These are phyloP conservation scores for Carex myosuroides DNA, from an alignment of 176 grass and related monocot genomes.

Conservation along the genomic window DNA sequence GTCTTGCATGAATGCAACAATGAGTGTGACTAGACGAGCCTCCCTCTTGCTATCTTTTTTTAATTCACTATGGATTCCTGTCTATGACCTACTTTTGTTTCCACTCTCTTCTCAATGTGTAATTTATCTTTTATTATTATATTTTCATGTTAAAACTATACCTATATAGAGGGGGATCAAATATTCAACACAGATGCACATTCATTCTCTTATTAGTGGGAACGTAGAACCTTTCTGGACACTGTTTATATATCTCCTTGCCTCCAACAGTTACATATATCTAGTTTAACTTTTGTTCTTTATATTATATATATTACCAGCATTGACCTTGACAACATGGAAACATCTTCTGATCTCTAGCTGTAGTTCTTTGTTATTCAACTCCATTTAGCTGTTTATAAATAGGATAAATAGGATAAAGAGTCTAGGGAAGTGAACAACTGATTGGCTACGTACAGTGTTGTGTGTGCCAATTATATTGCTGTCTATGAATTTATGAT, in stretches of 20 bases:
- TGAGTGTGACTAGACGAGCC: conserved; percentile 46
- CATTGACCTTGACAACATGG: neutral
- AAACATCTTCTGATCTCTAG: conserved; percentile 4
- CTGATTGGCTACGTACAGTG: neutral
- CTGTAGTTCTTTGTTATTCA: conserved; percentile 7
- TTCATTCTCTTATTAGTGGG: neutral
- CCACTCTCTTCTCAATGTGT: conserved; percentile 12
- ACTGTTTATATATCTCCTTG: neutral
- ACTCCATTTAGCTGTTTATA: neutral
- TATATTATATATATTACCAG: neutral
- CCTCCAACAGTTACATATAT: neutral
- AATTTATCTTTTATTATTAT: conserved; percentile 22
- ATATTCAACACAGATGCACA: neutral
- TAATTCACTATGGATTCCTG: conserved; percentile 27
- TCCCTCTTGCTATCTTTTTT: conserved; percentile 24
- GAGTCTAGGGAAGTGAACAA: neutral
- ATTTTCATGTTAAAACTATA: neutral
- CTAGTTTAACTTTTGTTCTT: neutral
- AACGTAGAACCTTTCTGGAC: conserved; percentile 4
- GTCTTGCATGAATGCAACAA: conserved; percentile 81
- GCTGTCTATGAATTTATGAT: neutral
- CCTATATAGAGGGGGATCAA: neutral
- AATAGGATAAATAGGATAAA: conserved; percentile 9
- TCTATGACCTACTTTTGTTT: conserved; percentile 25
- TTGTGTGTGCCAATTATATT: conserved; percentile 8